These are phyloP conservation scores for Simplicillium sp. DNA, from an alignment of 2,329 filamentous ascomycete species.

Conservation along the genomic window DNA sequence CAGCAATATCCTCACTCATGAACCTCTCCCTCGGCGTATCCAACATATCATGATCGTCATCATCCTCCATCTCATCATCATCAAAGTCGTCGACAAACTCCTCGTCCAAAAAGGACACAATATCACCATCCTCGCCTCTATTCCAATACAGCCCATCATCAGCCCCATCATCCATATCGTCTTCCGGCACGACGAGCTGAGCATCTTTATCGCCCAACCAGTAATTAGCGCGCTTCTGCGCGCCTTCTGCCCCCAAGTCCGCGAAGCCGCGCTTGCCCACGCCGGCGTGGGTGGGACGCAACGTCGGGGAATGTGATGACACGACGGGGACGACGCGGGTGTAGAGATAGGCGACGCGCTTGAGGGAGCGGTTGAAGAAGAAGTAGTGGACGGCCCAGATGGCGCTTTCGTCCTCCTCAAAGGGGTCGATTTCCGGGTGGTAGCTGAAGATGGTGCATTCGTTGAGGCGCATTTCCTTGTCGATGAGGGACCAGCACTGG, in stretches of 20 bases:
- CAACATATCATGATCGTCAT: conserved; percentile 31
- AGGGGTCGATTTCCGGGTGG: conserved; percentile 80
- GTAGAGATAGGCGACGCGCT: conserved; percentile 90
- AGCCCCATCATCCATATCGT: conserved; percentile 34
- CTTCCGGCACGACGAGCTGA: conserved; percentile 33
- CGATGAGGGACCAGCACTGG: conserved; percentile 83
- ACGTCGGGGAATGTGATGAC: conserved; percentile 48
- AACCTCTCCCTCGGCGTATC: conserved; percentile 38
- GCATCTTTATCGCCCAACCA: conserved; percentile 69
- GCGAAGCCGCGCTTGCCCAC: conserved; percentile 11
- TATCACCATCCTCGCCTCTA: conserved; percentile 47
- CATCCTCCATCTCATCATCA: conserved; percentile 26
- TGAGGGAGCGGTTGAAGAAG: conserved; percentile 89
- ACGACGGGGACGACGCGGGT: conserved; percentile 78
- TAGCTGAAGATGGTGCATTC: conserved; percentile 89
- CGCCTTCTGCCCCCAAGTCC: conserved; percentile 24
- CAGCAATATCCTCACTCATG: conserved; percentile 54
- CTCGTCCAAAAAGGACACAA: conserved; percentile 43
- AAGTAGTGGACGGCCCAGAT: conserved; percentile 97
- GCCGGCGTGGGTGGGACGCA: conserved; percentile 22
- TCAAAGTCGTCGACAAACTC: conserved; percentile 40
- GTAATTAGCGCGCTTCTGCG: conserved; percentile 68
- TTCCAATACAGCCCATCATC: conserved; percentile 48
- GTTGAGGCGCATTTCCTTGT: conserved; percentile 87
- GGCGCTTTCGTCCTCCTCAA: conserved; percentile 82